Percentiles rank a stretch among this genome's conserved stretches.
Conservation (phyloP, 768 basidiomycete species). For the Pholiota conissans region DNA sequence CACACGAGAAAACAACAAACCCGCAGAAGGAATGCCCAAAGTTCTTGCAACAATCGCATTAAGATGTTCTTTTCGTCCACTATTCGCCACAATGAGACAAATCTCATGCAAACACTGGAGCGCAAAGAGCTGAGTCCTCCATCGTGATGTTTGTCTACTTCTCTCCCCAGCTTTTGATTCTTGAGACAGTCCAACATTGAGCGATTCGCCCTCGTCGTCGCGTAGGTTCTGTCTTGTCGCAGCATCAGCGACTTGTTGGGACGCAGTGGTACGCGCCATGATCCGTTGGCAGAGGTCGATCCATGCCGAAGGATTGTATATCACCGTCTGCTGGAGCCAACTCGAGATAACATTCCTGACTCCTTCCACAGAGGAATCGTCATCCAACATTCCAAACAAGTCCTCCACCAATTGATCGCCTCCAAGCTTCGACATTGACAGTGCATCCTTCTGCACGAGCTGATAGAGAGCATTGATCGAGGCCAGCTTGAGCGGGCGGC, state of each 20-base stretch:
- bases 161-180: constrained; percentile 34
- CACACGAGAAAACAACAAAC: constrained; percentile 80
- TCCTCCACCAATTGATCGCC: constrained; percentile 94
- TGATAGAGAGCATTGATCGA: constrained; percentile 97
- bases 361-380: constrained; percentile 91
- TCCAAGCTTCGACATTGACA: constrained; percentile 88
- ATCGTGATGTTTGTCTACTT: constrained; percentile 69
- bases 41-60: constrained; percentile 71
- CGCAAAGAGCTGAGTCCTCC: constrained; percentile 96
- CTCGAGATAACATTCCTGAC: constrained; percentile 90
- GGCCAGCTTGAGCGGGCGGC: constrained; percentile 86
- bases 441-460: constrained; percentile 92
- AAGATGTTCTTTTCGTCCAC: constrained; percentile 81
- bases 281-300: constrained; percentile 97
- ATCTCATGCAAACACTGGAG: constrained; percentile 90
- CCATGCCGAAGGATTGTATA: constrained; percentile 94
- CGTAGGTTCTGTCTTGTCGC: constrained; percentile 52
- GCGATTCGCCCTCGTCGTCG: constrained; percentile 94
- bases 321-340: constrained; percentile 94
- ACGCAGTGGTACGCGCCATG: constrained; percentile 91
- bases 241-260: constrained; percentile 70
- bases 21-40: constrained; percentile 52
- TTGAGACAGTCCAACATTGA: constrained; percentile 60
- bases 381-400: constrained; percentile 92
- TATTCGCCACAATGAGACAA: constrained; percentile 69